phyloP scores from a whole-genome alignment of 2,329 filamentous ascomycete species.

The Monosporascus sp. region DNA sequence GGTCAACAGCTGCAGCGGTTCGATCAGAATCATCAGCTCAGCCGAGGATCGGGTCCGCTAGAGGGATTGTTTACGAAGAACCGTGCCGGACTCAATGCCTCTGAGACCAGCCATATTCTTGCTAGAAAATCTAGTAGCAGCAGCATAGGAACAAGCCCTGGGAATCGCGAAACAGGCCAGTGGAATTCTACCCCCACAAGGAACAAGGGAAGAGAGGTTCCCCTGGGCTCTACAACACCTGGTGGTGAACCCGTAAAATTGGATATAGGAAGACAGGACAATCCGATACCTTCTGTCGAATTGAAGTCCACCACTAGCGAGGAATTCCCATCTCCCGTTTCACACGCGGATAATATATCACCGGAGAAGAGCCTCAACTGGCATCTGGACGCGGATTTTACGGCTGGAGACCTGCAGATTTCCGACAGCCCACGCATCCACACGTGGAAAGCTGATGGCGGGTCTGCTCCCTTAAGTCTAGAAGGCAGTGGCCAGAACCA shows the following conservation, averaged over 20 bases:
- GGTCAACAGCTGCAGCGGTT: constrained; percentile 24
- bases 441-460: constrained; percentile 27
- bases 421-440: constrained; percentile 52
- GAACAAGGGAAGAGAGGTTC: constrained; percentile 6
- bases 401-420: constrained; percentile 48
- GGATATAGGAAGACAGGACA: constrained; percentile 3
- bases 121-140: constrained; percentile 31
- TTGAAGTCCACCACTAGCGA: constrained; percentile 14
- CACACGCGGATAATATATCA: constrained; percentile 21
- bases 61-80: constrained; percentile 32
- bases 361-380: constrained; percentile 51
- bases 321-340: constrained; percentile 16
- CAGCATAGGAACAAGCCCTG: constrained; percentile 24
- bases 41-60: constrained; percentile 15
- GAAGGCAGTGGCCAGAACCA: constrained; percentile 2
- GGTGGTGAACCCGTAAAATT: background rate
- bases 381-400: constrained; percentile 55
- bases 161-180: constrained; percentile 14
- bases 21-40: constrained; percentile 24
- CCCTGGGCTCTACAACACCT: background rate
- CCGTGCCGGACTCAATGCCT: constrained; percentile 29
- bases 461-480: constrained; percentile 2
- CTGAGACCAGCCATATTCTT: constrained; percentile 29
- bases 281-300: constrained; percentile 22
- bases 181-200: constrained; percentile 8